Conservation (phyloP, 441 rosid species). For the Populus trichocarpa region DNA sequence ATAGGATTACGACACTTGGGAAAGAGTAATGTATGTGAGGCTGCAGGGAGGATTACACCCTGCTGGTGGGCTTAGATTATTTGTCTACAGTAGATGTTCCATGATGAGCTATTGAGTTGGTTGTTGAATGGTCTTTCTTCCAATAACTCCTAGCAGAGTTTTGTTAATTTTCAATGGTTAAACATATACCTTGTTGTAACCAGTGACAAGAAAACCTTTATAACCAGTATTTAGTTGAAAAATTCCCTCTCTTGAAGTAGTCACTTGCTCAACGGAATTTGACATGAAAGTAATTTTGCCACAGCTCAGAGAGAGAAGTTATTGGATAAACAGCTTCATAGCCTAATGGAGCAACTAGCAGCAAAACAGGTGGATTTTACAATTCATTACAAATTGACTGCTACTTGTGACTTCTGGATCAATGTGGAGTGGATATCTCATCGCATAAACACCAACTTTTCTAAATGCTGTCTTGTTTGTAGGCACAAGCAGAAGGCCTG, state of each 20-base stretch:
- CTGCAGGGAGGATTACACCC: neutral
- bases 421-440: neutral
- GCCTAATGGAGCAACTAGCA: slow-evolving; percentile 83
- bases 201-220: neutral
- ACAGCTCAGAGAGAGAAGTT: slow-evolving; percentile 89
- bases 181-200: neutral
- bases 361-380: slow-evolving; percentile 63
- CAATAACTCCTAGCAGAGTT: neutral
- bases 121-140: neutral
- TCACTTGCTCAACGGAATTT: neutral
- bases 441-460: neutral
- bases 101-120: neutral
- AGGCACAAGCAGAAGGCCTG: slow-evolving; percentile 92
- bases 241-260: neutral
- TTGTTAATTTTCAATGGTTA: neutral
- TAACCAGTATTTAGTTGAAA: neutral
- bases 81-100: neutral
- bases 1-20: neutral
- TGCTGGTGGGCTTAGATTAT: neutral
- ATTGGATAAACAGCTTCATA: slow-evolving; percentile 85
- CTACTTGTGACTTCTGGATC: slow-evolving; percentile 1
- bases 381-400: neutral
- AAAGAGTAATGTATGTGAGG: neutral
- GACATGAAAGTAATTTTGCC: slow-evolving; percentile 5
- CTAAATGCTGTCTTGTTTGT: slow-evolving; percentile 10